A percentile compares a stretch with the other conserved stretches of the same genome.
Evolutionary conservation across 805 yeast species (phyloP).

Genomic region (Ogataea dorogensis): DNA sequence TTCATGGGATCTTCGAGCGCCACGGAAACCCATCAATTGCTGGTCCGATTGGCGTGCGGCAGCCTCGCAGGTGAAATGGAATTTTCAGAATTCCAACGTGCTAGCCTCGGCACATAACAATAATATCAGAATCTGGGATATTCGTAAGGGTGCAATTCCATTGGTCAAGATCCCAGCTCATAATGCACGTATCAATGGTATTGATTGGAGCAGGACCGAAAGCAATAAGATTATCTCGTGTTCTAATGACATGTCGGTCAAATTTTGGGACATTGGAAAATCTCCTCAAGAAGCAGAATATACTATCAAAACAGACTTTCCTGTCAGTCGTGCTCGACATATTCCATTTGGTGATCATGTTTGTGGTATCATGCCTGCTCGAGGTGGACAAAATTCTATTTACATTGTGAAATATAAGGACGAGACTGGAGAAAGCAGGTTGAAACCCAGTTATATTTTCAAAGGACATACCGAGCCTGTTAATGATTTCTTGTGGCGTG

Average conservation of each 20-base stretch:
- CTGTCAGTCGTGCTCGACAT: conserved; percentile 84
- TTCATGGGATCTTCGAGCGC: conserved; percentile 88
- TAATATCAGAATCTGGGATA: conserved; percentile 82
- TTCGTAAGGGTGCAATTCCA: conserved; percentile 78
- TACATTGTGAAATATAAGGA: conserved; percentile 52
- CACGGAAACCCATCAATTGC: conserved; percentile 65
- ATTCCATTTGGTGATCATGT: conserved; percentile 84
- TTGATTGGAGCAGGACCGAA: conserved; percentile 70
- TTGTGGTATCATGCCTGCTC: conserved; percentile 84
- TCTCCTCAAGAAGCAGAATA: conserved; percentile 46
- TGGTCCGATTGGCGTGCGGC: conserved; percentile 97
- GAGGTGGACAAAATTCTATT: conserved; percentile 76
- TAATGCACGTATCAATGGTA: conserved; percentile 80
- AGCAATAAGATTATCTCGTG: conserved; percentile 70
- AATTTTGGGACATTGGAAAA: conserved; percentile 69
- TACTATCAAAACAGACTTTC: conserved; percentile 70
- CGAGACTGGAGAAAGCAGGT: conserved; percentile 34
- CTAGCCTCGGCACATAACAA: conserved; percentile 87
- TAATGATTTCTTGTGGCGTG: conserved; percentile 86
- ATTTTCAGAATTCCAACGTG: conserved; percentile 66
- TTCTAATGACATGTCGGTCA: conserved; percentile 82
- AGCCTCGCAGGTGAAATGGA: conserved; percentile 96
- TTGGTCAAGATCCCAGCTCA: conserved; percentile 70
- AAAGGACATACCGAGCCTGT: conserved; percentile 84
- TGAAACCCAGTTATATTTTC: conserved; percentile 59